Conservation (phyloP, 2,329 filamentous ascomycete species). For the Monosporascus sp. region DNA sequence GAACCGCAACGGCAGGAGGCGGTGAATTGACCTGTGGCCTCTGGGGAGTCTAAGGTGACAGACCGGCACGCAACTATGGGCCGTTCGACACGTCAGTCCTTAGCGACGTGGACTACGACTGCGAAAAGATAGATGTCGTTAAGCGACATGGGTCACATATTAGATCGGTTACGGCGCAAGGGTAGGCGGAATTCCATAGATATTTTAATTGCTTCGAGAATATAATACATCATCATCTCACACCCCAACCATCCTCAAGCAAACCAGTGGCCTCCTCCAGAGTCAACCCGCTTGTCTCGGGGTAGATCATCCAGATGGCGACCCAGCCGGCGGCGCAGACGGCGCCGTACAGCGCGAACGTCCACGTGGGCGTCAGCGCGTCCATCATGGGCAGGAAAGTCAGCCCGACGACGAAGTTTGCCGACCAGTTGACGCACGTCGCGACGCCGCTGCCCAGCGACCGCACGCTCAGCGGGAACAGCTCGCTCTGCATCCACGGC, state of each 20-base stretch:
- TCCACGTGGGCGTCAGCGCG: constrained; percentile 63
- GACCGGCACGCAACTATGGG: background rate
- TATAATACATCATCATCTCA: constrained; percentile 35
- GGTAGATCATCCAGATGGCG: constrained; percentile 70
- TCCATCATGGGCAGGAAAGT: constrained; percentile 90
- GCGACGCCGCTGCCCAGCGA: constrained; percentile 66
- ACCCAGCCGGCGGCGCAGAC: constrained; percentile 67
- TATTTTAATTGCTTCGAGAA: background rate
- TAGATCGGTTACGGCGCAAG: no score
- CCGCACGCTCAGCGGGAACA: constrained; percentile 74
- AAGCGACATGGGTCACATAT: background rate
- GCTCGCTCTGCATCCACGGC: constrained; percentile 92
- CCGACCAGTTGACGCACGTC: constrained; percentile 80
- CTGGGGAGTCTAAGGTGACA: background rate
- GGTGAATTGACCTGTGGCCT: background rate
- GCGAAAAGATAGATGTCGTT: background rate
- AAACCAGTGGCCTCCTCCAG: constrained; percentile 75
- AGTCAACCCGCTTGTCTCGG: constrained; percentile 76
- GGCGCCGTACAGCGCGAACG: constrained; percentile 73
- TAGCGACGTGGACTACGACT: no score
- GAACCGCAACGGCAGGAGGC: background rate
- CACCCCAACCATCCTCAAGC: constrained; percentile 69
- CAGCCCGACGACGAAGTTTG: constrained; percentile 80
- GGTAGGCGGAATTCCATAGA: no score
- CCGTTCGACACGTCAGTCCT: no score